A percentile compares a stretch with the other conserved stretches of the same genome.
phyloP scores from a whole-genome alignment of 768 basidiomycete genomes.

The Naganishia randhawae region DNA sequence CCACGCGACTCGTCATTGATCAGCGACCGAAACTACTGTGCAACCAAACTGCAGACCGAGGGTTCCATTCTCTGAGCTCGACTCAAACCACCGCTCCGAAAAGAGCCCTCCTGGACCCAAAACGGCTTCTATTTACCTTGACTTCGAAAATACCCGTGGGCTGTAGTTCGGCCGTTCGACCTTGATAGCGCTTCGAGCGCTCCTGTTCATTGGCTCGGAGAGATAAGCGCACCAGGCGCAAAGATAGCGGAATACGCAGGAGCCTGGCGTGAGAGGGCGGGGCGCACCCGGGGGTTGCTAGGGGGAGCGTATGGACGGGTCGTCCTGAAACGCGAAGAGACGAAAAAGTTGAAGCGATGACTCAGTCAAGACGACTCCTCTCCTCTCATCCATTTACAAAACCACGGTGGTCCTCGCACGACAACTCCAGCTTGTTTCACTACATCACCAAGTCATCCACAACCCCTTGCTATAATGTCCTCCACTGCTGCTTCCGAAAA shows the following conservation, averaged over 20 bases:
- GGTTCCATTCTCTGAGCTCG: not conserved
- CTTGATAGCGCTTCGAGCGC: not conserved
- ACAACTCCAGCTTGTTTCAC: not conserved
- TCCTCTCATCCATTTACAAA: not conserved
- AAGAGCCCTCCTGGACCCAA: not conserved
- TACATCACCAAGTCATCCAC: not conserved
- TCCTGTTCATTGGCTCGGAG: conserved; percentile 2
- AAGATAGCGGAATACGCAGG: not conserved
- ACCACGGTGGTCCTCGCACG: not conserved
- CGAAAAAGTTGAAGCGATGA: not conserved
- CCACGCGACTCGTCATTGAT: too few relatives aligned
- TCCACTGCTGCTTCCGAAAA: conserved; percentile 39
- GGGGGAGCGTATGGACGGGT: too few relatives aligned
- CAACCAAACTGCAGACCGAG: too few relatives aligned
- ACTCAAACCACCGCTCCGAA: not conserved
- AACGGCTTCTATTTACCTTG: not conserved
- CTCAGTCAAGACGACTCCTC: not conserved
- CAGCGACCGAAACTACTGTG: too few relatives aligned
- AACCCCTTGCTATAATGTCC: conserved; percentile 19
- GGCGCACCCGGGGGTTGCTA: not conserved
- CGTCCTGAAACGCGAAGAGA: not conserved
- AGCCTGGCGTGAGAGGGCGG: not conserved
- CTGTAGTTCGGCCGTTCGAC: not conserved
- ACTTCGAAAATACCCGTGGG: not conserved
- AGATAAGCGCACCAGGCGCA: conserved; percentile 1